A percentile compares a stretch with the other conserved stretches of the same genome.
These are phyloP conservation scores for Metschnikowia aberdeeniae DNA, from an alignment of 805 yeast species.

Conservation along the genomic window DNA sequence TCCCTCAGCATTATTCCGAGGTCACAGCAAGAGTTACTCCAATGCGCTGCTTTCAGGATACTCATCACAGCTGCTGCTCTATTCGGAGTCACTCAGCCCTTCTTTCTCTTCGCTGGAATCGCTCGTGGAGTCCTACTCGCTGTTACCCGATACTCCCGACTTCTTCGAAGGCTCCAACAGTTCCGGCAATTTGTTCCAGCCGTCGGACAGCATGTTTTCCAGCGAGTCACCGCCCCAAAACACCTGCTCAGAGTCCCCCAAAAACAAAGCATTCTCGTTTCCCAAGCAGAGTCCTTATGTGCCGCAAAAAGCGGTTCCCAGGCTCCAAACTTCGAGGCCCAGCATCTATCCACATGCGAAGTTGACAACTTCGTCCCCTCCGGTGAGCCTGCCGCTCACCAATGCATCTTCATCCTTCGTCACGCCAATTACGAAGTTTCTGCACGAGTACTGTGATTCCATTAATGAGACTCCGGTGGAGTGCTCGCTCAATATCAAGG, in stretches of 20 bases:
- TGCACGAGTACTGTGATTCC: slow-evolving; percentile 28
- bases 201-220: neutral
- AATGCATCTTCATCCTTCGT: slow-evolving; percentile 10
- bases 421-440: slow-evolving; percentile 21
- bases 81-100: slow-evolving; percentile 21
- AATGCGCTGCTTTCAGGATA: slow-evolving; percentile 23
- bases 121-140: slow-evolving; percentile 24
- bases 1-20: slow-evolving; percentile 17
- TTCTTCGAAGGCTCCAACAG: slow-evolving; percentile 18
- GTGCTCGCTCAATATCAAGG: slow-evolving; percentile 22
- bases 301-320: neutral
- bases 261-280: slow-evolving; percentile 1
- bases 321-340: slow-evolving; percentile 10
- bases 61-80: slow-evolving; percentile 29
- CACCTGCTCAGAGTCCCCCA: neutral
- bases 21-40: slow-evolving; percentile 15
- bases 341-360: slow-evolving; percentile 5
- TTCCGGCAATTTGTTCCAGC: slow-evolving; percentile 6
- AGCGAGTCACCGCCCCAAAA: neutral
- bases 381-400: slow-evolving; percentile 35
- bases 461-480: slow-evolving; percentile 40
- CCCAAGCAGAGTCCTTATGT: slow-evolving; percentile 3
- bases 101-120: slow-evolving; percentile 30
- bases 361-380: slow-evolving; percentile 25
- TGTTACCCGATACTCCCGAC: slow-evolving; percentile 23